A percentile compares a stretch with the other conserved stretches of the same genome.
phyloP scores from a whole-genome alignment of 345 rosid species.

The Gossypium ekmanianum region DNA sequence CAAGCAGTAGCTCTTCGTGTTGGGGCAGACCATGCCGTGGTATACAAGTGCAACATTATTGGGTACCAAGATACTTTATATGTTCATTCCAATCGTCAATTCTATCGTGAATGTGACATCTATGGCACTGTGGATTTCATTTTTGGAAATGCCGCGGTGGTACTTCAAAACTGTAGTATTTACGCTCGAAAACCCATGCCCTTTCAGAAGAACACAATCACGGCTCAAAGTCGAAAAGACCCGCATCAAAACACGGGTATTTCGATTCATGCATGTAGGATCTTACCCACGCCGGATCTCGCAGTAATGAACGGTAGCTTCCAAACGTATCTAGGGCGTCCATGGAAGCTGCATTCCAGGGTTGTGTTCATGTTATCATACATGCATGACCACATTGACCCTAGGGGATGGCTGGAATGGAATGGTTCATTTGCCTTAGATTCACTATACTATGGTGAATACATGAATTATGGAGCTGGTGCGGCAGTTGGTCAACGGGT shows the following conservation, averaged over 20 bases:
- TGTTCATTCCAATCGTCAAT: slow-evolving; percentile 95
- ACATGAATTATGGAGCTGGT: slow-evolving; percentile 84
- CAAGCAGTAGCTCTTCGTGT: slow-evolving; percentile 95
- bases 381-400: slow-evolving; percentile 73
- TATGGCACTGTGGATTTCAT: slow-evolving; percentile 95
- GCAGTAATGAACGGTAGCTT: slow-evolving; percentile 38
- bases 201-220: slow-evolving; percentile 78
- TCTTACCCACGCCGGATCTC: slow-evolving; percentile 57
- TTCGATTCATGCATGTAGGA: slow-evolving; percentile 78
- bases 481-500: slow-evolving; percentile 60
- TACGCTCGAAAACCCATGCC: slow-evolving; percentile 81
- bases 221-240: slow-evolving; percentile 87
- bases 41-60: slow-evolving; percentile 67
- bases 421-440: slow-evolving; percentile 68
- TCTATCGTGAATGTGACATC: slow-evolving; percentile 78
- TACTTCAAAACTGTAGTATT: slow-evolving; percentile 79
- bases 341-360: slow-evolving; percentile 89
- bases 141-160: slow-evolving; percentile 93
- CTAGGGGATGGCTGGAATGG: slow-evolving; percentile 98
- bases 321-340: slow-evolving; percentile 82
- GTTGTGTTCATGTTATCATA: slow-evolving; percentile 65
- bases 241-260: slow-evolving; percentile 93
- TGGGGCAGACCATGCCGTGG: slow-evolving; percentile 93
- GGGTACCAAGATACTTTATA: slow-evolving; percentile 95
- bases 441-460: slow-evolving; percentile 86